Conservation (phyloP, 306 rosid genomes). For the Quercus suber region DNA sequence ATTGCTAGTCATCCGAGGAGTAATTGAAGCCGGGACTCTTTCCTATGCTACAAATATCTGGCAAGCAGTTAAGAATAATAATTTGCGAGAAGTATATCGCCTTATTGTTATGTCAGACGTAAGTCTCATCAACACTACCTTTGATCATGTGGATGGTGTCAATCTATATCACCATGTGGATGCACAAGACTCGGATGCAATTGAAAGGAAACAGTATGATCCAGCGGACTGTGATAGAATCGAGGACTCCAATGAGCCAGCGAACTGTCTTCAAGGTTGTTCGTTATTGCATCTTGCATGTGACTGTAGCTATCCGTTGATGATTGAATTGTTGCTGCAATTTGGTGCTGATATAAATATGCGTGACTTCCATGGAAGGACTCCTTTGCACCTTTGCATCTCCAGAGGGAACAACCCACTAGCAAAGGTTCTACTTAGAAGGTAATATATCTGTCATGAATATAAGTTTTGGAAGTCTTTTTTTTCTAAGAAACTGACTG, state of each 20-base stretch:
- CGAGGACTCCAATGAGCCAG: conserved; percentile 41
- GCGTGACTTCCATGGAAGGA: conserved; percentile 82
- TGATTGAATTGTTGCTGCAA: conserved; percentile 91
- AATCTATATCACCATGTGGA: conserved; percentile 36
- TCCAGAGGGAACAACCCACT: conserved; percentile 54
- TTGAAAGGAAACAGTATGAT: conserved; percentile 43
- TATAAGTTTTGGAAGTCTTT: background rate
- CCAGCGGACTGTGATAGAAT: conserved; percentile 52
- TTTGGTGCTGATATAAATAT: conserved; percentile 78
- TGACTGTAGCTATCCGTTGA: conserved; percentile 49
- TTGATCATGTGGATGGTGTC: conserved; percentile 42
- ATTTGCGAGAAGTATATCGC: conserved; percentile 70
- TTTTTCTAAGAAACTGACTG: background rate
- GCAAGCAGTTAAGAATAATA: conserved; percentile 64
- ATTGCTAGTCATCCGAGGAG: conserved; percentile 56
- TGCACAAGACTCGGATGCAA: conserved; percentile 19
- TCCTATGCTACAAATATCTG: conserved; percentile 55
- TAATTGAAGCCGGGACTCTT: conserved; percentile 33
- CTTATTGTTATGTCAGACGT: conserved; percentile 58
- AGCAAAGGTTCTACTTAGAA: conserved; percentile 83
- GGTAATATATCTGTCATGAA: conserved; percentile 42
- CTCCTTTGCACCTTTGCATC: conserved; percentile 92
- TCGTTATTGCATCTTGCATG: conserved; percentile 90
- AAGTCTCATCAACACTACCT: conserved; percentile 53
- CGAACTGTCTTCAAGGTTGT: conserved; percentile 70